Base-by-base conservation (phyloP, 2,329 filamentous ascomycete genomes). In the Sclerotiophoma versabilis region DNA sequence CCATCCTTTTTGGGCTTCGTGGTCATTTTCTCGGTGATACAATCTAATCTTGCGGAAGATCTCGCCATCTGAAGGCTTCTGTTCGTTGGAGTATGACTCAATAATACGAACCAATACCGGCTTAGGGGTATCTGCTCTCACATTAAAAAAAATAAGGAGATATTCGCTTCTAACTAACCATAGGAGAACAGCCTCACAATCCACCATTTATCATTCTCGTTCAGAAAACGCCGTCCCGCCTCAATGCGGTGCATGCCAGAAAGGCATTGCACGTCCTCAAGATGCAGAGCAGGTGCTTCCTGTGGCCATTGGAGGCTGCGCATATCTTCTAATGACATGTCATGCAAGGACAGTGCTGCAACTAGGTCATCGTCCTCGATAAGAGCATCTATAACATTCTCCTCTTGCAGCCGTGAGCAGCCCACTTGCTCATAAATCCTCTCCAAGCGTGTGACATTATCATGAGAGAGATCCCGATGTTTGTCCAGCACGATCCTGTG, bases 201-300 rank as follows among this genome's bases (percentile, higher is more conserved):
- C 59, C 38, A 68, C 62, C 37, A 68, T 46, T 57, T 60, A 46
- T 66, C 38, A 37, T 66, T 68, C 15, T 57, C 20, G 27, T 66
- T 46, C 1, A 68, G 50, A 19, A 60, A 59, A 4, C 26, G 11
- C 34, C 47, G 32, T 36, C 46, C 60, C 2, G 56, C 60, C 17
- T 57, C 30, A 12, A 62, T 54, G 14, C 52, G 50, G 39, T 68
- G 43, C 20, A 64, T 36, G 4, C 62, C 52, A 27, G 49, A 49
- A 12, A 66, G 52, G n/a, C 53, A 66, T 37, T 64, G 27, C 4
- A 68, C 47, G 8, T 57, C 41, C 14, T 45, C 11, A 17, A 63
- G 36, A 27, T 58, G 9, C 6, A 66, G 54, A n/a, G 38, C 3
- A 1, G 57, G 62, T 33, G 55, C 32, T 25, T 65, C 44, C 19